A percentile compares a stretch with the other conserved stretches of the same genome.
phyloP scores from a whole-genome alignment of 208 protist genomes.

The Leishmania turanica region DNA sequence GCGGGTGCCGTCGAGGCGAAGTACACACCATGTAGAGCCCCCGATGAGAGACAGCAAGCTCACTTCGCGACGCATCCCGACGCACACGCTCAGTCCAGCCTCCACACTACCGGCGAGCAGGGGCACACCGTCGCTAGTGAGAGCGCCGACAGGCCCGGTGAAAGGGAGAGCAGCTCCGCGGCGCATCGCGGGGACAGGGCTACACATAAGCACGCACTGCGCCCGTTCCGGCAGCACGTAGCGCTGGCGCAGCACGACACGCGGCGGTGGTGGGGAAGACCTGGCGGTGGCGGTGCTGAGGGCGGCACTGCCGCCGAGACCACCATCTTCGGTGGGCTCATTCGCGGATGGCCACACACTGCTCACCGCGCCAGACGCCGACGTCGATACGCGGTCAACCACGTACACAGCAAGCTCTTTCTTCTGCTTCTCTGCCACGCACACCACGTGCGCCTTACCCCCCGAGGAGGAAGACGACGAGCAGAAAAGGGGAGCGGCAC shows the following conservation, averaged over 20 bases:
- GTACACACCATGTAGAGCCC: constrained; percentile 59
- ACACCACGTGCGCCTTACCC: constrained; percentile 20
- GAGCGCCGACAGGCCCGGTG: neutral
- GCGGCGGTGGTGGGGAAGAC: constrained; percentile 6
- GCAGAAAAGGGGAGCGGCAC: neutral
- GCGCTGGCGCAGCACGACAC: constrained; percentile 30
- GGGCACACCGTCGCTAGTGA: neutral
- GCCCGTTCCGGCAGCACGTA: constrained; percentile 59
- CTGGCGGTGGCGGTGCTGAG: neutral
- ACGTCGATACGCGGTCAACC: constrained; percentile 26
- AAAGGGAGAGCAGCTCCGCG: neutral
- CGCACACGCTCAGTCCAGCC: constrained; percentile 52
- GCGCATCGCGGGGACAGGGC: constrained; percentile 14
- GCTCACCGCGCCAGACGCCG: constrained; percentile 1
- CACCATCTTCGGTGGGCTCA: neutral
- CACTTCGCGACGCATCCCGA: constrained; percentile 71
- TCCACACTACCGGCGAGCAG: constrained; percentile 14
- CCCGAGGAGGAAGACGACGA: neutral
- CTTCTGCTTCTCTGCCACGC: constrained; percentile 27
- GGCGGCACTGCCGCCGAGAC: neutral
- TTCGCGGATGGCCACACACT: neutral
- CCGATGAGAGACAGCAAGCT: constrained; percentile 56
- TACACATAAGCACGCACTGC: constrained; percentile 39
- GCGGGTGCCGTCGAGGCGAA: constrained; percentile 42
- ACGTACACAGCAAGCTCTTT: constrained; percentile 31